A percentile compares a stretch with the other conserved stretches of the same genome.
phyloP scores from a whole-genome alignment of 2,329 filamentous ascomycete genomes.

The Alternaria incomplexa region DNA sequence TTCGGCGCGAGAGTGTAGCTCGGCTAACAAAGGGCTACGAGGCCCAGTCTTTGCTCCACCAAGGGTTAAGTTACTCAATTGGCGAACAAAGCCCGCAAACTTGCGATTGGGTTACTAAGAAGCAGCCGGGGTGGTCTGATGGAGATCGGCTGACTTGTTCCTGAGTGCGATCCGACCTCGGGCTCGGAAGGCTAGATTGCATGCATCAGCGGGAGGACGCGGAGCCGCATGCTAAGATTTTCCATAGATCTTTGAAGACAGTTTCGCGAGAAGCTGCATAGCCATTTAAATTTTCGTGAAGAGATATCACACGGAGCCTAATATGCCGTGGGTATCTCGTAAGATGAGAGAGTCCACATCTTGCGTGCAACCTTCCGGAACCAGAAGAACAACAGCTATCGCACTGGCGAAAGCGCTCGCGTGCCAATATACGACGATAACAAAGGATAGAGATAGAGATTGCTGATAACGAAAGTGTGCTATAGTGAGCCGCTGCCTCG shows the following conservation, averaged over 20 bases:
- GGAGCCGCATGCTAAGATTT: neutral
- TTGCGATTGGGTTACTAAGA: slow-evolving; percentile 3
- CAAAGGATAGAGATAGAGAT: neutral
- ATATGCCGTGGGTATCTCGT: neutral
- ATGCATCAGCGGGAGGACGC: slow-evolving; percentile 7
- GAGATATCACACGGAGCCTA: neutral
- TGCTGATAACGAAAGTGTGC: neutral
- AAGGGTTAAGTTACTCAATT: slow-evolving; percentile 18
- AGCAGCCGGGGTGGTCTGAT: slow-evolving; percentile 11
- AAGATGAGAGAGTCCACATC: neutral
- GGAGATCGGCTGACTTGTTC: slow-evolving; percentile 23
- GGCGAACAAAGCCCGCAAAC: slow-evolving; percentile 13
- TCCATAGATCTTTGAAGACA: neutral
- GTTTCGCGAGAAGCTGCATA: neutral
- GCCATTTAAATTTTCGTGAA: neutral
- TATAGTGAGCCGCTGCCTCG: neutral
- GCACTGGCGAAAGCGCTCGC: neutral
- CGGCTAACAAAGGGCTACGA: neutral
- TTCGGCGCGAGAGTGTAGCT: slow-evolving; percentile 16
- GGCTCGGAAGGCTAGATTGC: slow-evolving; percentile 4
- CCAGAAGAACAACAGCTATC: neutral
- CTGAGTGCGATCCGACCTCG: slow-evolving; percentile 10
- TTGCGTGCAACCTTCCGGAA: neutral
- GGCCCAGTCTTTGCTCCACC: slow-evolving; percentile 19
- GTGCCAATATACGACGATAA: neutral